phyloP scores from a whole-genome alignment of 1,139 yeast genomes.

The Zygosaccharomyces sapae region DNA sequence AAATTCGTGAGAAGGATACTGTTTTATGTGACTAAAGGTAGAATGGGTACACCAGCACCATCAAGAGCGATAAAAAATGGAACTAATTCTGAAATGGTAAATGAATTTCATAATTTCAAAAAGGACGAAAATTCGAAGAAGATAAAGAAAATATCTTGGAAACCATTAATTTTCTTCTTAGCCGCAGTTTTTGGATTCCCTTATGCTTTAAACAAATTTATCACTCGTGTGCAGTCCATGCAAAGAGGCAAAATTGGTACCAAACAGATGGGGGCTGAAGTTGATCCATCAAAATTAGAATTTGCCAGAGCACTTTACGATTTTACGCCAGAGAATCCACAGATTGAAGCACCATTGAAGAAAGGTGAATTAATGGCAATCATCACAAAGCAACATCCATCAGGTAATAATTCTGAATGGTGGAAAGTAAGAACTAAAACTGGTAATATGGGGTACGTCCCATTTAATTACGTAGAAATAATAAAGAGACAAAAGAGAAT shows the following conservation, averaged over 20 bases:
- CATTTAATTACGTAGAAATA: constrained; percentile 74
- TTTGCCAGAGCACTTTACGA: constrained; percentile 88
- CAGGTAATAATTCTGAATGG: constrained; percentile 80
- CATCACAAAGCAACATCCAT: constrained; percentile 64
- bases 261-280: constrained; percentile 29
- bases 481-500: constrained; percentile 46
- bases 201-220: constrained; percentile 64
- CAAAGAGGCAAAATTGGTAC: constrained; percentile 55
- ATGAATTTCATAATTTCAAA: constrained; percentile 63
- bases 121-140: constrained; percentile 20
- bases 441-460: constrained; percentile 87
- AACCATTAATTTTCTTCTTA: constrained; percentile 77
- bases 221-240: constrained; percentile 24
- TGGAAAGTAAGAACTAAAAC: constrained; percentile 90
- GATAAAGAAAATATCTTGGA: constrained; percentile 58
- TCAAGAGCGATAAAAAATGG: constrained; percentile 44
- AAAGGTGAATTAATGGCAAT: constrained; percentile 88
- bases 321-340: constrained; percentile 88
- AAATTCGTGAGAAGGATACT: constrained; percentile 63
- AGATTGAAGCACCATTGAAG: constrained; percentile 69
- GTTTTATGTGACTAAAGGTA: constrained; percentile 54
- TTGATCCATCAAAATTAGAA: constrained; percentile 74
- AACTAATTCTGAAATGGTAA: constrained; percentile 30
- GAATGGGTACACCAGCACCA: constrained; percentile 35
- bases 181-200: constrained; percentile 94